A percentile compares a stretch with the other conserved stretches of the same genome.
Evolutionary conservation across 1,139 yeast species (phyloP).

Genomic region (Suhomyces bribrorum): DNA sequence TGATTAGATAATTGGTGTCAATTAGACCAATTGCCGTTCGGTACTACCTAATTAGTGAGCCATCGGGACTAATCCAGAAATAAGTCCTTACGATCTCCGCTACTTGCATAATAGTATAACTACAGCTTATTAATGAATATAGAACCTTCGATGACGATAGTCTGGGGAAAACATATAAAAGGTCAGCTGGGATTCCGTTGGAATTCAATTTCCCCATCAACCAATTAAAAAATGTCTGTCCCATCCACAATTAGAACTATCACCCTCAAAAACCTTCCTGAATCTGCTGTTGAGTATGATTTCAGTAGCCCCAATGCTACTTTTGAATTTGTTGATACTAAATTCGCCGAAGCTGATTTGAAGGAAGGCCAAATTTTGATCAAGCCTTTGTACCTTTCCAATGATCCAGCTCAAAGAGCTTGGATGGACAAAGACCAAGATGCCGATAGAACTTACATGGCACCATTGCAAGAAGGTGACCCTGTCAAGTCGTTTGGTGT

Average conservation of each 20-base stretch:
- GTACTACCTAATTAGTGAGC: not conserved
- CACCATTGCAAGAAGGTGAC: conserved; percentile 25
- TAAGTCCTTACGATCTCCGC: not conserved
- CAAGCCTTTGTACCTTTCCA: conserved; percentile 25
- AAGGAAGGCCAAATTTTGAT: conserved; percentile 22
- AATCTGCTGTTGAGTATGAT: not conserved
- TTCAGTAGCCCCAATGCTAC: conserved; percentile 12
- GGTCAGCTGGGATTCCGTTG: not conserved
- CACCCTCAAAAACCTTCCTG: conserved; percentile 3
- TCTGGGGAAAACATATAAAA: not conserved
- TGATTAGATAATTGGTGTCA: too few species aligned
- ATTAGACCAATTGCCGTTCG: not conserved
- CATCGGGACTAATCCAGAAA: not conserved
- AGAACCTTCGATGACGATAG: not conserved
- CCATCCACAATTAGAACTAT: conserved; percentile 6
- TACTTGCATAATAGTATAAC: not conserved
- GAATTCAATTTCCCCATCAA: not conserved
- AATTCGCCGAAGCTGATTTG: conserved; percentile 8
- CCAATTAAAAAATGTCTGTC: conserved; percentile 4
- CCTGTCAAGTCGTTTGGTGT: conserved; percentile 22
- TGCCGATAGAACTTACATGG: conserved; percentile 22
- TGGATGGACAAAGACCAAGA: conserved; percentile 25
- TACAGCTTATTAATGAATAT: not conserved
- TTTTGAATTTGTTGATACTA: conserved; percentile 6
- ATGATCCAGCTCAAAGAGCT: conserved; percentile 33